Evolutionary conservation across 768 basidiomycete genomes (phyloP).

Genomic region (Mycena chlorophos): DNA sequence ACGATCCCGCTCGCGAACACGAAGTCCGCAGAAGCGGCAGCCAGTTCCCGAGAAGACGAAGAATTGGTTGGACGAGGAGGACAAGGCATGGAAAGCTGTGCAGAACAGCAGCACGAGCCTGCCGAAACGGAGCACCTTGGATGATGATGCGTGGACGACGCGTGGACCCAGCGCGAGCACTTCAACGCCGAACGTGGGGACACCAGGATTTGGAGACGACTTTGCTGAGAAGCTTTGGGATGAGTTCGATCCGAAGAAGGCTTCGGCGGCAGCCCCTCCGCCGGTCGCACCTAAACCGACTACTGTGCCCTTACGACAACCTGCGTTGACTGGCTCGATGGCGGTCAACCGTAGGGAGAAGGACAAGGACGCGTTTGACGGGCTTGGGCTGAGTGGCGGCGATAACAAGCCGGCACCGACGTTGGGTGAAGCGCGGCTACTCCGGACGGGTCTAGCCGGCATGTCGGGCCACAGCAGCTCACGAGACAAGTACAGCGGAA

Average conservation of each 20-base stretch:
- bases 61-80: conserved; percentile 46
- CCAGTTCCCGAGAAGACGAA: conserved; percentile 19
- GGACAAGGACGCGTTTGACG: conserved; percentile 78
- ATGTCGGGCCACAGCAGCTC: conserved; percentile 40
- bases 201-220: conserved; percentile 65
- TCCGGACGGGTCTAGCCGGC: conserved; percentile 69
- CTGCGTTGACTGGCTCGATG: conserved; percentile 31
- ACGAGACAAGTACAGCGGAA: conserved; percentile 14
- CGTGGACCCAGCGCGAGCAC: conserved; percentile 25
- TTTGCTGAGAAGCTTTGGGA: conserved; percentile 60
- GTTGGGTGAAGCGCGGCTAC: conserved; percentile 71
- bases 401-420: conserved; percentile 59
- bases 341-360: conserved; percentile 19
- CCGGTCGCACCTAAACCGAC: conserved; percentile 7
- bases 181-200: conserved; percentile 25
- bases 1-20: conserved; percentile 31
- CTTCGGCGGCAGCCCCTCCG: conserved; percentile 14
- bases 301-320: conserved; percentile 24
- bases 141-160: conserved; percentile 46
- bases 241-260: conserved; percentile 42
- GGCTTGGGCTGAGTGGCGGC: conserved; percentile 54
- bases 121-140: conserved; percentile 19
- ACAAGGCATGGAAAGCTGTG: conserved; percentile 47
- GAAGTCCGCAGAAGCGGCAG: conserved; percentile 36
- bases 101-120: conserved; percentile 26